Evolutionary conservation across 1,284 basidiomycete genomes (phyloP).

Genomic region (Leccinum idahoense): DNA sequence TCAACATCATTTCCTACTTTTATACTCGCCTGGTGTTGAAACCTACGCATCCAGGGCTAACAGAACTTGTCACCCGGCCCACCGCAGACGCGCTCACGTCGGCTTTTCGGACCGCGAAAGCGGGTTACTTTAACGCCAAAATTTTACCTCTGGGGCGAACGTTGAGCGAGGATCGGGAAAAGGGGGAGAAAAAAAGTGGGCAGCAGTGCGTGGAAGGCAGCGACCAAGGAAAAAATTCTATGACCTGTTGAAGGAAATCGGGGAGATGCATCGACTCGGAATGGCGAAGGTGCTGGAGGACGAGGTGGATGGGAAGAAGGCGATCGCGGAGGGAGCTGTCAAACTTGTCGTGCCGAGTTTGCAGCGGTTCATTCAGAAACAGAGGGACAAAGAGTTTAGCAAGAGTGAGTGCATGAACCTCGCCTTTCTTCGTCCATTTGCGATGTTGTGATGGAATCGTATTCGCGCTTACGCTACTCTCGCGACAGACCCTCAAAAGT

Average conservation of each 20-base stretch:
- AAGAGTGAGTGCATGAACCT: constrained; percentile 48
- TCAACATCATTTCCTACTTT: constrained; percentile 73
- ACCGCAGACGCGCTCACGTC: constrained; percentile 59
- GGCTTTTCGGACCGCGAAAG: constrained; percentile 71
- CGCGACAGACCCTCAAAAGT: constrained; percentile 69
- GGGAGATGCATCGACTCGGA: constrained; percentile 55
- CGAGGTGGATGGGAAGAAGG: constrained; percentile 52
- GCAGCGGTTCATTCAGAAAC: constrained; percentile 67
- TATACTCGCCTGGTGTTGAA: constrained; percentile 51
- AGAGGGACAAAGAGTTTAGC: constrained; percentile 75
- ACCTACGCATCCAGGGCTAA: constrained; percentile 41
- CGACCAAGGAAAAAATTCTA: constrained; percentile 77
- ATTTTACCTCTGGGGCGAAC: constrained; percentile 71
- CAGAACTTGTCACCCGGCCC: constrained; percentile 52
- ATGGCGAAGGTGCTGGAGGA: constrained; percentile 66
- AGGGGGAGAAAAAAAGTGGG: constrained; percentile 42
- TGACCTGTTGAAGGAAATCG: constrained; percentile 69
- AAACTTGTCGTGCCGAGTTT: constrained; percentile 71
- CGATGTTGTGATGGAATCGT: background rate
- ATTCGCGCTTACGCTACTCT: background rate
- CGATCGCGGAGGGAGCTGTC: constrained; percentile 64
- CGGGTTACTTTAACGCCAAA: constrained; percentile 75
- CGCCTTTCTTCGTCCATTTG: background rate
- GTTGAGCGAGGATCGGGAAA: constrained; percentile 60
- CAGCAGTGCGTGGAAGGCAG: constrained; percentile 42